phyloP scores from a whole-genome alignment of 2,329 filamentous ascomycete genomes.

The Diaporthe velutina region DNA sequence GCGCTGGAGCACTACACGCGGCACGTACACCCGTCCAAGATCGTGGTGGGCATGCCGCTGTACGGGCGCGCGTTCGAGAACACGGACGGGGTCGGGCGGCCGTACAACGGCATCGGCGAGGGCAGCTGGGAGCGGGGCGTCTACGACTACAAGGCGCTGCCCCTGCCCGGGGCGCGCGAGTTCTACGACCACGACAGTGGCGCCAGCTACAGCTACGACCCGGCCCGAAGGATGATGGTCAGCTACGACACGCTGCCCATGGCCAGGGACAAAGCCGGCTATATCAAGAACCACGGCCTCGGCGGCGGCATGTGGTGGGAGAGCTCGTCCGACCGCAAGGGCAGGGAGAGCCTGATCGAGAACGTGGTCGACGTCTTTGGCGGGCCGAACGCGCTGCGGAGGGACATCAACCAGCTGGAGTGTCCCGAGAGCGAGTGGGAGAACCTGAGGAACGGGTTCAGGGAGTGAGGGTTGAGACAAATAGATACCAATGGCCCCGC shows the following conservation, averaged over 20 bases:
- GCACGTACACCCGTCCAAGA: conserved; percentile 77
- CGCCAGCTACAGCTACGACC: conserved; percentile 84
- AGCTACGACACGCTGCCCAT: conserved; percentile 82
- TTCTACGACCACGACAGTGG: conserved; percentile 71
- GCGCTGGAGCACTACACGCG: conserved; percentile 80
- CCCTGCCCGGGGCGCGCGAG: conserved; percentile 75
- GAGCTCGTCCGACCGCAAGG: conserved; percentile 80
- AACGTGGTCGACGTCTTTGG: conserved; percentile 73
- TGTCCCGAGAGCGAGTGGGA: conserved; percentile 79
- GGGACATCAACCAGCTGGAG: conserved; percentile 69
- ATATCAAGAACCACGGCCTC: conserved; percentile 74
- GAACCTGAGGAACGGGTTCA: conserved; percentile 73
- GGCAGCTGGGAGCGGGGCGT: conserved; percentile 89
- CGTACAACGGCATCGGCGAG: conserved; percentile 79
- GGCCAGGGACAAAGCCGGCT: conserved; percentile 78
- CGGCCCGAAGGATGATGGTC: conserved; percentile 74
- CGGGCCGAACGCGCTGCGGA: conserved; percentile 63
- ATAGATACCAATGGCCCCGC: conserved; percentile 46
- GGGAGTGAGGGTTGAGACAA: conserved; percentile 44
- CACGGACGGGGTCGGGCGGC: conserved; percentile 79
- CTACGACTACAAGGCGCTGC: conserved; percentile 90
- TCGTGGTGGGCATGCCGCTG: conserved; percentile 91
- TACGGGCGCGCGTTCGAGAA: conserved; percentile 89
- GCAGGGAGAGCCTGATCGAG: conserved; percentile 75
- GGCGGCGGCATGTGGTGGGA: conserved; percentile 99